Base-by-base conservation (phyloP, 1,284 basidiomycete species). In the Wallemia mellicola region DNA sequence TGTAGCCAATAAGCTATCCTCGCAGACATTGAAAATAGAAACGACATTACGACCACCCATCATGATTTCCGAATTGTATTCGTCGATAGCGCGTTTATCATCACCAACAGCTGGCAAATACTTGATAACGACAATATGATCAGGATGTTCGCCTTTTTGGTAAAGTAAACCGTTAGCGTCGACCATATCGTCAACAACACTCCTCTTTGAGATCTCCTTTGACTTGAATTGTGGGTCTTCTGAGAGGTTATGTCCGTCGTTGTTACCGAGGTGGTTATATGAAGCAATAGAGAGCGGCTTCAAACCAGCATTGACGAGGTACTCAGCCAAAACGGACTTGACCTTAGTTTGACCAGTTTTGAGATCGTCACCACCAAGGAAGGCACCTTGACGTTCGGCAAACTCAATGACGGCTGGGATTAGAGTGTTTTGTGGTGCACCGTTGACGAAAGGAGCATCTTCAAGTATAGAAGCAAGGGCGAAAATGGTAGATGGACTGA, bases 221-320 rank as follows among this genome's bases (percentile, higher is more conserved):
- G 81, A 85, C 76, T 82, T 84, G 82, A 96, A 96, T 74, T 96
- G 91, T 63, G 74, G 75, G 71, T 88, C 85, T n/a, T 86, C 82
- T 61, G 79, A 83, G 67, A 96, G 73, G 74, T 95, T 94, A 73
- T 82, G 81, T 28, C 89, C 91, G 69, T 95, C 91, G 70, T 96
- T 96, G 78, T 96, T 96, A 48, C 94, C 92, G 59, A 98, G 79
- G 72, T 98, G 92, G 77, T 96, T 98, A 78, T 98, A 98, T 28
- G 85, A 89, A 26, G 89, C 83, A 66, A 96, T 94, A 62, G 84
- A 86, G 69, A 94, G 79, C 27, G 91, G 91, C 76, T 96, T 96
- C 78, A 96, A 96, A 65, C 92, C 92, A 9, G 91, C 89, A 71
- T 96, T 95, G 70, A 96, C 91, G 64, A 98, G 80, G 78, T 94